Evolutionary conservation across 768 basidiomycete genomes (phyloP).

Genomic region (Amylocystis lapponica): DNA sequence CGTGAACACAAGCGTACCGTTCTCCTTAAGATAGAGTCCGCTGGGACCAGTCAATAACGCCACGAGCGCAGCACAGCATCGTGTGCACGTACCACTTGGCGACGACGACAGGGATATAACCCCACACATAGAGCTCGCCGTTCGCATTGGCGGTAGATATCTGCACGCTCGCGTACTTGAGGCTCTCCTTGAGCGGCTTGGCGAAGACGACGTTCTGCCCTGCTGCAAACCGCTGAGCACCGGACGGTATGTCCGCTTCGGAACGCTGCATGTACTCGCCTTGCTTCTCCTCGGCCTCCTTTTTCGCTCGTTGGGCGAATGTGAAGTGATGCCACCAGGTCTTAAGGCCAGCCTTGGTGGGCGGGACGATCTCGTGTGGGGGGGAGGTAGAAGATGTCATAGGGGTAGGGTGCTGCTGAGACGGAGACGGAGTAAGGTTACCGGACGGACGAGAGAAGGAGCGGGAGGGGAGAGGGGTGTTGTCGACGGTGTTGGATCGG

Average conservation of each 20-base stretch:
- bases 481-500: slow-evolving; percentile 15
- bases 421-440: neutral
- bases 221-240: slow-evolving; percentile 21
- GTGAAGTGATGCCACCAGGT: slow-evolving; percentile 83
- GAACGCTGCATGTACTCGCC: slow-evolving; percentile 30
- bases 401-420: slow-evolving; percentile 5
- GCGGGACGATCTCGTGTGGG: slow-evolving; percentile 5
- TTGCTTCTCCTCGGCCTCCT: slow-evolving; percentile 39
- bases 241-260: no score
- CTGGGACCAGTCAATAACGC: slow-evolving; percentile 36
- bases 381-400: slow-evolving; percentile 5
- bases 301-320: slow-evolving; percentile 57
- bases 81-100: slow-evolving; percentile 96
- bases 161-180: slow-evolving; percentile 86
- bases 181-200: slow-evolving; percentile 74
- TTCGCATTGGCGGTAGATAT: slow-evolving; percentile 84
- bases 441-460: slow-evolving; percentile 7
- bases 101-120: slow-evolving; percentile 94
- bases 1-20: slow-evolving; percentile 56
- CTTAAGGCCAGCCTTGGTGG: slow-evolving; percentile 40
- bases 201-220: slow-evolving; percentile 66
- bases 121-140: slow-evolving; percentile 86
- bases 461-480: slow-evolving; percentile 3
- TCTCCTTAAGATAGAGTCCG: slow-evolving; percentile 92
- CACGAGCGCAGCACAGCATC: no score